A percentile compares a stretch with the other conserved stretches of the same genome.
phyloP scores from a whole-genome alignment of 2,329 filamentous ascomycete genomes.

The Leptographium radiaticola region DNA sequence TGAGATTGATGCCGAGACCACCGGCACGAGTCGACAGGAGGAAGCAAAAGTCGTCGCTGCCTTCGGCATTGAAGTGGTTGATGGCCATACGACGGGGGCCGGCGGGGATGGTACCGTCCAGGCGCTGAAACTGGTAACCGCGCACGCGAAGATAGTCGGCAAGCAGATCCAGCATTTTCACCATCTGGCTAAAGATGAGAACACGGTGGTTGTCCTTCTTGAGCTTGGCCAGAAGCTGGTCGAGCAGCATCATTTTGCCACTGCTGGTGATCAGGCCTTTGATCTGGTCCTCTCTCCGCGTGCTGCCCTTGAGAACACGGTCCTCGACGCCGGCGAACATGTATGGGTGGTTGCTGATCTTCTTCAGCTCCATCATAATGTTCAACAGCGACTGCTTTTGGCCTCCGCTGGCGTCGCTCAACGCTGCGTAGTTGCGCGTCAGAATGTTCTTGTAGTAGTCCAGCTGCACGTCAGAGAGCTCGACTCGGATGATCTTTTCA shows the following conservation, averaged over 20 bases:
- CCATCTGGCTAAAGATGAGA: constrained; percentile 98
- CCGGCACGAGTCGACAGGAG: constrained; percentile 88
- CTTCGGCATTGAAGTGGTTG: constrained; percentile 96
- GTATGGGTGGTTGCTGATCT: constrained; percentile 96
- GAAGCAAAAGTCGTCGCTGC: constrained; percentile 93
- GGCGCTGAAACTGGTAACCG: constrained; percentile 87
- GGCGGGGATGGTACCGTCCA: constrained; percentile 90
- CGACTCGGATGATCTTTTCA: constrained; percentile 97
- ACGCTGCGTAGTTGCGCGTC: constrained; percentile 86
- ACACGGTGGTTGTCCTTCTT: constrained; percentile 91
- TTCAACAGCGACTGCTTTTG: constrained; percentile 93
- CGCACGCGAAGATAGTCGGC: constrained; percentile 86
- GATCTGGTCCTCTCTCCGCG: constrained; percentile 76
- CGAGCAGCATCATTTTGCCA: constrained; percentile 98
- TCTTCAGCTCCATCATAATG: constrained; percentile 99
- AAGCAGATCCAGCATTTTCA: constrained; percentile 93
- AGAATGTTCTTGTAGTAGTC: constrained; percentile 99
- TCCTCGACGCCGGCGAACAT: constrained; percentile 95
- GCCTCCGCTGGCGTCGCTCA: constrained; percentile 80
- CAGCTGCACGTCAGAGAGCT: constrained; percentile 87
- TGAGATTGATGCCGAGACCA: constrained; percentile 95
- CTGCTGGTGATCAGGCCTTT: constrained; percentile 92
- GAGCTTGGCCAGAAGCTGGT: constrained; percentile 86
- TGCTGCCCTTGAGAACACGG: constrained; percentile 67
- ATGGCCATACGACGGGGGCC: constrained; percentile 84